These are phyloP conservation scores for Wickerhamomyces xylosicus DNA, from an alignment of 805 yeast genomes.

Conservation along the genomic window DNA sequence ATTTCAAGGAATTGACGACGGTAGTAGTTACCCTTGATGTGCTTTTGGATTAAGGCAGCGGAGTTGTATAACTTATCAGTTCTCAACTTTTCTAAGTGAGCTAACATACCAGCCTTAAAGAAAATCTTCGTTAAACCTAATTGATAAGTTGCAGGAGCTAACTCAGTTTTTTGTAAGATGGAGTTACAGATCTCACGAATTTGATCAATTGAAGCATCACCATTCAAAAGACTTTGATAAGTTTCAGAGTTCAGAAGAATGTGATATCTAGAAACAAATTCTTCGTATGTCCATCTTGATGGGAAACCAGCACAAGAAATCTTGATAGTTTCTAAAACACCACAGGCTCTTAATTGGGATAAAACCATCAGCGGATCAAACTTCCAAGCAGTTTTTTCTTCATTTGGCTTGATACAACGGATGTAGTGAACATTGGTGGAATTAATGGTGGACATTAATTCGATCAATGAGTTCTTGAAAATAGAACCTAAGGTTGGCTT, in stretches of 20 bases:
- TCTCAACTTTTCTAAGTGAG: constrained; percentile 78
- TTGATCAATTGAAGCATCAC: constrained; percentile 40
- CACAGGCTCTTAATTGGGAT: constrained; percentile 94
- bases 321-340: constrained; percentile 93
- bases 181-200: constrained; percentile 56
- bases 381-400: constrained; percentile 89
- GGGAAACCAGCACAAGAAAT: constrained; percentile 98
- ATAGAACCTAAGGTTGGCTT: constrained; percentile 94
- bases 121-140: constrained; percentile 90
- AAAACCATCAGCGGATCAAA: constrained; percentile 93
- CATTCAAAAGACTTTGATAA: constrained; percentile 52
- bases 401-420: constrained; percentile 96
- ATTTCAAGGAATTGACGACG: constrained; percentile 51
- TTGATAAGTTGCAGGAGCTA: constrained; percentile 65
- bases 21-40: constrained; percentile 53
- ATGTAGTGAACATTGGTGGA: constrained; percentile 95
- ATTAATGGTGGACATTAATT: constrained; percentile 84
- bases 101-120: constrained; percentile 94
- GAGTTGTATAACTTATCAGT: constrained; percentile 67
- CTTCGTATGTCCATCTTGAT: constrained; percentile 89
- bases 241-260: constrained; percentile 64
- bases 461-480: constrained; percentile 85
- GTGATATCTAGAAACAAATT: constrained; percentile 84
- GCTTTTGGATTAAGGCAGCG: constrained; percentile 80
- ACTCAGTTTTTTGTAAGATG: constrained; percentile 55